Evolutionary conservation across 2,329 filamentous ascomycete genomes (phyloP), one percentile per base, ranked within the genome.

Genomic region (Penicillium sumatraense): DNA sequence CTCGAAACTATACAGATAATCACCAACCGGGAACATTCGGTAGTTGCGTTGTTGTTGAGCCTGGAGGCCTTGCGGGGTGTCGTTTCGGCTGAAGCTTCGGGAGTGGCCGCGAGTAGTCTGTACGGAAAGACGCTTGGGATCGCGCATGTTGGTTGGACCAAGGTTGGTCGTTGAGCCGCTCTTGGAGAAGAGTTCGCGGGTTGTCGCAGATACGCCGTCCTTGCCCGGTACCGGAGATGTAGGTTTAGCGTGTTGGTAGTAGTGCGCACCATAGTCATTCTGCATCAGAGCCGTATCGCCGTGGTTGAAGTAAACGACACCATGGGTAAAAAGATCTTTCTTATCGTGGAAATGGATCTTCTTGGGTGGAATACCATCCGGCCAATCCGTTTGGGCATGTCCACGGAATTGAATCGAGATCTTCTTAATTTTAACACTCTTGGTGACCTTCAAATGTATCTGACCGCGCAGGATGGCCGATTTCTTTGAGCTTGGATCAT

Each of bases 351-450:
- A 86, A 36, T 96, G 90, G 1, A 88, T 83, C 73, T 96, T 96
- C 54, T 88, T 83, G 0, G 93, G 92, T 3, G 95, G 93, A 26
- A 98, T 52, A 84, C 86, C 91, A 78, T 98, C 95, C 14, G 95
- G 93, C 95, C 95, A 99, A 69, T 96, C 92, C 1, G 95, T 98
- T 60, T 89, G 85, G 3, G 92, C 91, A 69, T 87, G 89, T 26
- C 93, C 95, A 36, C 88, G 85, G 64, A 99, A 90, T 66, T 90
- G 93, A 49, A 99, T 80, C 5, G 89, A 92, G 21, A 99, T 85
- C 3, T 91, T 89, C 78, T 96, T 97, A 63, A 99, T 87, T 76
- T 99, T 99, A 44, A 92, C 86, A 61, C 90, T 89, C 71, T 98
- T 98, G 42, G 89, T 88, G 11, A 98, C 84, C 56, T 88, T 88